phyloP scores from a whole-genome alignment of 1,284 basidiomycete species.

The Heliocybe sulcata region DNA sequence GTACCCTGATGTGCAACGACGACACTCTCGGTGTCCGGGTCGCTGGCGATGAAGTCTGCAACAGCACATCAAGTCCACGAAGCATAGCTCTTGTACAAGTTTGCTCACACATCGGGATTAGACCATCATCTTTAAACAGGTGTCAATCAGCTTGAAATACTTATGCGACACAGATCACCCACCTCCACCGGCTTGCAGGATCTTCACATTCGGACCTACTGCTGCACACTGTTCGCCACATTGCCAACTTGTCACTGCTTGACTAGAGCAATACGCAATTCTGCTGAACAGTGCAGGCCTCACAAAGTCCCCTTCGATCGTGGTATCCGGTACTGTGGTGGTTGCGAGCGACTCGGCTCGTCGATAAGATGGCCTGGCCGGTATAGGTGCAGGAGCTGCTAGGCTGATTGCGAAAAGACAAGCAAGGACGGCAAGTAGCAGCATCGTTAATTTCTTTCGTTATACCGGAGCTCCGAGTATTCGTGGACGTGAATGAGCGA shows the following conservation, averaged over 20 bases:
- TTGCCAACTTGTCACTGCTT: not conserved
- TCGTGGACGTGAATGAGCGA: not conserved
- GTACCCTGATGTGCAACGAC: constrained; percentile 12
- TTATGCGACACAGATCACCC: not conserved
- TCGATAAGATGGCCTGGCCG: not conserved
- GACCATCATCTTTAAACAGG: not conserved
- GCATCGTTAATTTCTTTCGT: not conserved
- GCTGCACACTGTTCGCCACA: not conserved
- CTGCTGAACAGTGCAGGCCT: not conserved
- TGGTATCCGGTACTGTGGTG: not conserved
- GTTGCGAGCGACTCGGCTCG: not conserved
- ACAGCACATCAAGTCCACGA: no score
- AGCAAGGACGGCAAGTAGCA: not conserved
- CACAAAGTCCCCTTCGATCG: not conserved
- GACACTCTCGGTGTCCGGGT: constrained; percentile 6
- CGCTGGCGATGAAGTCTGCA: constrained; percentile 9
- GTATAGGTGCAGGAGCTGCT: not conserved
- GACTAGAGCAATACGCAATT: not conserved
- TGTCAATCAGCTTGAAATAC: not conserved
- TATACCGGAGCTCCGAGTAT: not conserved
- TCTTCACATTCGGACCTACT: not conserved
- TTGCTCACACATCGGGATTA: not conserved
- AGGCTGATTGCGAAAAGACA: not conserved
- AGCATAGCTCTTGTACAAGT: not conserved
- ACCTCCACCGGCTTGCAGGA: constrained; percentile 1